These are phyloP conservation scores for Hemerocallis citrina DNA, from an alignment of 106 monocot species.

Conservation along the genomic window DNA sequence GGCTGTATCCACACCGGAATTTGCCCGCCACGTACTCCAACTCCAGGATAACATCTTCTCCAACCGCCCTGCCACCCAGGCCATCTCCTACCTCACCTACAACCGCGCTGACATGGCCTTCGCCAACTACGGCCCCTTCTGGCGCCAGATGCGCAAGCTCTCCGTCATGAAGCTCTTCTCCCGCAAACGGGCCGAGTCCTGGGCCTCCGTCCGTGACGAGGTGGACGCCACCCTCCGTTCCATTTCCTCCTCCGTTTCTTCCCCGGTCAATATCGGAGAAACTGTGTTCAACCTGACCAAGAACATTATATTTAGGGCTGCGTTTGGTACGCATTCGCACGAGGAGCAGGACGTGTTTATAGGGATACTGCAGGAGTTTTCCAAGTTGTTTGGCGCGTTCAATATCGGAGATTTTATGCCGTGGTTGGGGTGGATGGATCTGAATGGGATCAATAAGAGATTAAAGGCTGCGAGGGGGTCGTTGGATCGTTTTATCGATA, in stretches of 20 bases:
- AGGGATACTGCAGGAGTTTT: constrained; percentile 50
- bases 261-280: constrained; percentile 62
- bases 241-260: constrained; percentile 1
- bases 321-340: constrained; percentile 43
- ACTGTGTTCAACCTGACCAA: constrained; percentile 64
- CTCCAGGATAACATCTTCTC: constrained; percentile 73
- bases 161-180: constrained; percentile 92
- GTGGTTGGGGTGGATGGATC: constrained; percentile 55
- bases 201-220: constrained; percentile 84
- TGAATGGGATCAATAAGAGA: constrained; percentile 54
- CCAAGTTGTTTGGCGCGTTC: constrained; percentile 81
- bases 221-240: constrained; percentile 24
- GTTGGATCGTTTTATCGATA: constrained; percentile 70
- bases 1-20: constrained; percentile 75
- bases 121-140: constrained; percentile 96
- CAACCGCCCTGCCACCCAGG: constrained; percentile 71
- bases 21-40: constrained; percentile 77
- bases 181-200: constrained; percentile 75
- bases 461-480: constrained; percentile 32
- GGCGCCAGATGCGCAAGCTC: constrained; percentile 98
- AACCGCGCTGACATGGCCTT: constrained; percentile 95
- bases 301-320: constrained; percentile 73
- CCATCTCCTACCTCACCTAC: constrained; percentile 90
- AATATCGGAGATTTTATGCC: constrained; percentile 90
- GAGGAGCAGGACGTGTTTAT: constrained; percentile 54